Base-by-base conservation (phyloP, 345 rosid genomes). In the Brassica incana region DNA sequence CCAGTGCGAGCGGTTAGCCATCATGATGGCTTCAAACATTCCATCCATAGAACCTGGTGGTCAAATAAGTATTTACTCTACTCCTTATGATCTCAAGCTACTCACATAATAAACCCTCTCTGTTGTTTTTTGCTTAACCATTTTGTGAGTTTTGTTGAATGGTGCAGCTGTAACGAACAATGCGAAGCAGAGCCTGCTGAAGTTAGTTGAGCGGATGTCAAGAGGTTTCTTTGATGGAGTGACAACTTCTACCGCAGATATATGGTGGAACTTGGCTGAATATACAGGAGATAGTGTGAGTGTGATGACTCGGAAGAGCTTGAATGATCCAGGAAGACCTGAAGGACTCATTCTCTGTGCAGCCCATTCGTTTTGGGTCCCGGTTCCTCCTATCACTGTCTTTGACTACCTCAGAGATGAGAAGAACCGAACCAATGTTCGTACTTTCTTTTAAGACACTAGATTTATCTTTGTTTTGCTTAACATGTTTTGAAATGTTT, bases 321-420 rank as follows among this genome's bases (percentile, higher is more conserved):
- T 89, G 0, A 87, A 84, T 76, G 97, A 92, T 73, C 98, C 97
- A 8, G 99, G 99, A 33, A 84, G 89, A 75, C 97, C 98, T 30
- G 90, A 90, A 0, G 97, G 98, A 11, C 83, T 89, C 79, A 91
- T 92, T 45, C 85, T 96, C 8, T 88, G 91, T 73, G 98, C 94
- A 33, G 93, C 97, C 6, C 88, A 98, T 83, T 96, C 99, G 12
- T 93, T 93, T 77, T 96, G 99, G 99, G 83, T 93, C 68, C 95
- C 97, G 5, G 93, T 84, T 68, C 77, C 92, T 1, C 97, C 91
- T 0, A 85, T 85, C 18, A 74, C 78, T 23, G 87, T 92, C 67
- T 92, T 96, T 23, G 92, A 93, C 77, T 96, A 90, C 80, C 93
- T 96, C 23, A 87, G 97, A 0, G 95, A 96, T 33, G 97, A 92